Evolutionary conservation across 768 basidiomycete species (phyloP).

Genomic region (Collybia nuda): DNA sequence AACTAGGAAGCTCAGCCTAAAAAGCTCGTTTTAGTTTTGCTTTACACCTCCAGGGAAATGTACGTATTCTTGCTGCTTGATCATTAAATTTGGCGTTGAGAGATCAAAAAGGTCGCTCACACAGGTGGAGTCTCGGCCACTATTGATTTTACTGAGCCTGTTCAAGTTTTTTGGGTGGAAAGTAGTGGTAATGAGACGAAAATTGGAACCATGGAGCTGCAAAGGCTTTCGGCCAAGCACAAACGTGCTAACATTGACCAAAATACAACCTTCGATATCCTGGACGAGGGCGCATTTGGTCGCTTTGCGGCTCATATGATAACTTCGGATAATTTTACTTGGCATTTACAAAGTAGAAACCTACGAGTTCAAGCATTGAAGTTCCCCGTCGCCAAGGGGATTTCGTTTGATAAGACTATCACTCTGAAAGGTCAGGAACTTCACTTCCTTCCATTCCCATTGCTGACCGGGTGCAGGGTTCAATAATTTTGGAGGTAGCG

Average conservation of each 20-base stretch:
- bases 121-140: slow-evolving; percentile 64
- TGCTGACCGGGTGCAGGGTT: slow-evolving; percentile 38
- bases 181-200: slow-evolving; percentile 41
- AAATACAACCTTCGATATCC: slow-evolving; percentile 55
- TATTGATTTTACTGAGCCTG: slow-evolving; percentile 58
- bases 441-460: not conserved
- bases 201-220: slow-evolving; percentile 55
- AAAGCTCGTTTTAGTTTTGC: slow-evolving; percentile 39
- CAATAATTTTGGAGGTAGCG: slow-evolving; percentile 49
- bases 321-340: slow-evolving; percentile 65
- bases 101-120: slow-evolving; percentile 50
- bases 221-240: slow-evolving; percentile 44
- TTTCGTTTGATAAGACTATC: slow-evolving; percentile 62
- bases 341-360: slow-evolving; percentile 57
- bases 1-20: not conserved
- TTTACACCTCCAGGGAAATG: slow-evolving; percentile 52
- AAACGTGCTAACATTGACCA: slow-evolving; percentile 66
- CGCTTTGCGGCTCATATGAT: slow-evolving; percentile 64
- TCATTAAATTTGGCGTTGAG: not conserved
- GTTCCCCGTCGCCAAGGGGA: slow-evolving; percentile 65
- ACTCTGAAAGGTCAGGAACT: slow-evolving; percentile 48
- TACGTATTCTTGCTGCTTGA: slow-evolving; percentile 20
- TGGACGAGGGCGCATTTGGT: slow-evolving; percentile 56
- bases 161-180: slow-evolving; percentile 60
- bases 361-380: slow-evolving; percentile 64